Evolutionary conservation across 2,329 filamentous ascomycete genomes (phyloP).

Genomic region (Aspergillus felis): DNA sequence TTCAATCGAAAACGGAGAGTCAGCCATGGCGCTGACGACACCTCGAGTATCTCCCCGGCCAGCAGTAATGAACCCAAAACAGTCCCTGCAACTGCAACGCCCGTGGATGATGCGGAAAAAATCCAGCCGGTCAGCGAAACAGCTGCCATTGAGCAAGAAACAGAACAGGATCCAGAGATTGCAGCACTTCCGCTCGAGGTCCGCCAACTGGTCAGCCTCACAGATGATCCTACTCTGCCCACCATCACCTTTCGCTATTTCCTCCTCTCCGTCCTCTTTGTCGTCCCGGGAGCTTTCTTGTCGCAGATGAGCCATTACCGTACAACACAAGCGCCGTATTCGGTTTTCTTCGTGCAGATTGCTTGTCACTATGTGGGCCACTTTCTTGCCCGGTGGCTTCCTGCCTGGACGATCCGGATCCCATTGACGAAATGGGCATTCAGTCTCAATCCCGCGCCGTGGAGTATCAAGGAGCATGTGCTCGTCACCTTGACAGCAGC

Average conservation of each 20-base stretch:
- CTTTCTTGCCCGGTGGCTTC: conserved; percentile 51
- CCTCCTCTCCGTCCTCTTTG: conserved; percentile 52
- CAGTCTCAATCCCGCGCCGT: conserved; percentile 54
- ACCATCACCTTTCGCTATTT: conserved; percentile 61
- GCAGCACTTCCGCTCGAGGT: conserved; percentile 54
- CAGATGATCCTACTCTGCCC: conserved; percentile 53
- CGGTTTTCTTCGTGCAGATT: conserved; percentile 60
- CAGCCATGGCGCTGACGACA: background rate
- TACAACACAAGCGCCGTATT: conserved; percentile 57
- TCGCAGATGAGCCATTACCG: conserved; percentile 55
- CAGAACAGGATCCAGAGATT: conserved; percentile 50
- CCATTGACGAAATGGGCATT: conserved; percentile 49
- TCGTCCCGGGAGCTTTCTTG: conserved; percentile 55
- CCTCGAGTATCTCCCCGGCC: background rate
- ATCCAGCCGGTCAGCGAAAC: conserved; percentile 5
- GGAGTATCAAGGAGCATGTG: conserved; percentile 57
- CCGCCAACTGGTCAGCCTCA: conserved; percentile 54
- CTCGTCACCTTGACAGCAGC: conserved; percentile 54
- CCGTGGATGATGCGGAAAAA: conserved; percentile 16
- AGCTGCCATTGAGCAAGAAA: conserved; percentile 10
- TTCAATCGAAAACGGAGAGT: background rate
- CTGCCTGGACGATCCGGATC: conserved; percentile 45
- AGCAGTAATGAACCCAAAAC: background rate
- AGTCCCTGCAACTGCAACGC: background rate
- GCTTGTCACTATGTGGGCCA: conserved; percentile 53